phyloP scores from a whole-genome alignment of 352 stramenopile species.

The Globisporangium nagaii region DNA sequence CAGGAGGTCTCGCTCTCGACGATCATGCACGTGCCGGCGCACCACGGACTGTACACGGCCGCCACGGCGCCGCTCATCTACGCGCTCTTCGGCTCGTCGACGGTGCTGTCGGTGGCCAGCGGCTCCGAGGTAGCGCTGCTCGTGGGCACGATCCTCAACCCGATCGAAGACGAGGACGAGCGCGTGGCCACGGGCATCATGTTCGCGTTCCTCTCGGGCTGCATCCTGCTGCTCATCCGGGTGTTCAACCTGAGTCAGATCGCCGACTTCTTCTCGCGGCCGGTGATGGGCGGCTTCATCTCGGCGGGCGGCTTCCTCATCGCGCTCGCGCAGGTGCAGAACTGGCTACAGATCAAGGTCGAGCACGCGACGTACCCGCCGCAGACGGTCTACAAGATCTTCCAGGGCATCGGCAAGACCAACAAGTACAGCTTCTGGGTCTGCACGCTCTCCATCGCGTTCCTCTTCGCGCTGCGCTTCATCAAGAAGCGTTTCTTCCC shows the following conservation, averaged over 20 bases:
- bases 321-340: conserved; percentile 83
- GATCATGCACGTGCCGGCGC: conserved; percentile 76
- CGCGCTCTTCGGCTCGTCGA: conserved; percentile 73
- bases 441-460: conserved; percentile 43
- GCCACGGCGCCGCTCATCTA: conserved; percentile 81
- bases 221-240: conserved; percentile 69
- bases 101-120: conserved; percentile 80
- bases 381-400: conserved; percentile 47
- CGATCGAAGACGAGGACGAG: conserved; percentile 30
- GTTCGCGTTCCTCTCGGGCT: conserved; percentile 66
- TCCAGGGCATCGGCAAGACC: conserved; percentile 42
- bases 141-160: conserved; percentile 49
- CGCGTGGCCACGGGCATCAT: conserved; percentile 37
- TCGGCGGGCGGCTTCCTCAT: conserved; percentile 86
- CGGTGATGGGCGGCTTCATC: conserved; percentile 89
- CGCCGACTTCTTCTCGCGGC: conserved; percentile 84
- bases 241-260: conserved; percentile 82
- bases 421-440: conserved; percentile 74
- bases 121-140: conserved; percentile 54
- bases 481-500: conserved; percentile 39
- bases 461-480: conserved; percentile 38
- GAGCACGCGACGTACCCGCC: conserved; percentile 37
- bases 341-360: conserved; percentile 69
- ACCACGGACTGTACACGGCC: conserved; percentile 89
- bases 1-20: conserved; percentile 86